Conservation (phyloP, 352 stramenopile genomes). For the Globisporangium alternatum region DNA sequence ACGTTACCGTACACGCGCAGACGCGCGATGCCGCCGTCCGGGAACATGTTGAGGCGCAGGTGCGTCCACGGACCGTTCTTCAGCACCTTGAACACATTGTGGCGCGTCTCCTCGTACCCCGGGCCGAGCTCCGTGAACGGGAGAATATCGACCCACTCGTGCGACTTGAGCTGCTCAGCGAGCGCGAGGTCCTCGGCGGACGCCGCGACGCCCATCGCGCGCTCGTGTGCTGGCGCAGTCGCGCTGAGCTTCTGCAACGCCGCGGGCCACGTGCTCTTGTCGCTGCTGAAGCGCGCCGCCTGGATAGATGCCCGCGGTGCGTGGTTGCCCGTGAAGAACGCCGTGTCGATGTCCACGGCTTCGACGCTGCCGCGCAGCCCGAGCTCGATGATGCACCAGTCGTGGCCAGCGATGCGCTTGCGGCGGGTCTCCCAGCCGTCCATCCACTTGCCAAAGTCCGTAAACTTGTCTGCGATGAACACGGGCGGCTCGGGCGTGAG, state of each 20-base stretch:
- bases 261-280: constrained; percentile 29
- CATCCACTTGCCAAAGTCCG: constrained; percentile 94
- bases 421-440: constrained; percentile 94
- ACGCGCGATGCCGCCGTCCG: constrained; percentile 91
- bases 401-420: constrained; percentile 81
- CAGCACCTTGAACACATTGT: constrained; percentile 78
- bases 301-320: constrained; percentile 87
- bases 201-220: constrained; percentile 52
- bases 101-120: constrained; percentile 84
- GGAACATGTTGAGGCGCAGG: constrained; percentile 91
- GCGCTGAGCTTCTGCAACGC: constrained; percentile 42
- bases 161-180: constrained; percentile 43
- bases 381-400: constrained; percentile 92
- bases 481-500: constrained; percentile 67
- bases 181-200: constrained; percentile 37
- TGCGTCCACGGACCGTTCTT: constrained; percentile 74
- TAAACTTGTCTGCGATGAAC: constrained; percentile 92
- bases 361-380: constrained; percentile 63
- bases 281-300: constrained; percentile 49
- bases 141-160: constrained; percentile 69
- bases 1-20: constrained; percentile 83
- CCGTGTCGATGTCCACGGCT: constrained; percentile 88
- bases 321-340: constrained; percentile 94
- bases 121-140: constrained; percentile 45
- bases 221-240: constrained; percentile 33